Conservation (phyloP, 2,329 filamentous ascomycete species). For the Beauveria sp. region DNA sequence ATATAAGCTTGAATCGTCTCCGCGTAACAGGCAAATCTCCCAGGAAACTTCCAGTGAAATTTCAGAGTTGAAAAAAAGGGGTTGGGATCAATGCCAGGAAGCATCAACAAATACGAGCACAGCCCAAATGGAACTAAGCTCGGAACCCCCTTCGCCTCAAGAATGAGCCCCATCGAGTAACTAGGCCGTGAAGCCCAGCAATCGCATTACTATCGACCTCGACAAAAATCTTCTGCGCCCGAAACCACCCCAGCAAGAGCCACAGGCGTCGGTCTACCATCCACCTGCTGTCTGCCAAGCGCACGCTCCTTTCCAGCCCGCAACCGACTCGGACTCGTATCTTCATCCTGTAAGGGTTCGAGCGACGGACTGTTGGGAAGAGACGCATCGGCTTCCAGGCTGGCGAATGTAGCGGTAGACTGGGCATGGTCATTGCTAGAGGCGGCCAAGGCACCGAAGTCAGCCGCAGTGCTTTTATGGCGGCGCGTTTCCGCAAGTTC, state of each 20-base stretch:
- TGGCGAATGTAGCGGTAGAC: conserved; percentile 38
- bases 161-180: conserved; percentile 99
- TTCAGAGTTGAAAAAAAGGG: conserved; percentile 16
- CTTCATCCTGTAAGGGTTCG: conserved; percentile 64
- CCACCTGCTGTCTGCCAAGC: conserved; percentile 23
- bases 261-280: conserved; percentile 39
- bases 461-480: conserved; percentile 98
- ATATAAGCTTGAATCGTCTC: conserved; percentile 14
- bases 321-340: conserved; percentile 66
- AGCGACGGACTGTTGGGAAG: conserved; percentile 21
- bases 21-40: background rate
- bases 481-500: conserved; percentile 92
- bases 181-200: conserved; percentile 52
- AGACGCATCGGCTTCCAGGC: background rate
- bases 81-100: conserved; percentile 12
- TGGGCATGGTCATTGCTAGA: conserved; percentile 29
- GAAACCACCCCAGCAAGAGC: conserved; percentile 35
- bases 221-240: conserved; percentile 69
- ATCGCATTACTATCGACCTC: conserved; percentile 98
- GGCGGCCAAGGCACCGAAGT: conserved; percentile 58
- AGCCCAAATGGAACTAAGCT: conserved; percentile 9
- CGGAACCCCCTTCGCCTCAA: conserved; percentile 82
- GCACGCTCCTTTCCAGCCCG: conserved; percentile 19
- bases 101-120: conserved; percentile 6
- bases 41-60: conserved; percentile 15